Conservation (phyloP, 202 grass and related monocot species). For the Zoysia matrella region DNA sequence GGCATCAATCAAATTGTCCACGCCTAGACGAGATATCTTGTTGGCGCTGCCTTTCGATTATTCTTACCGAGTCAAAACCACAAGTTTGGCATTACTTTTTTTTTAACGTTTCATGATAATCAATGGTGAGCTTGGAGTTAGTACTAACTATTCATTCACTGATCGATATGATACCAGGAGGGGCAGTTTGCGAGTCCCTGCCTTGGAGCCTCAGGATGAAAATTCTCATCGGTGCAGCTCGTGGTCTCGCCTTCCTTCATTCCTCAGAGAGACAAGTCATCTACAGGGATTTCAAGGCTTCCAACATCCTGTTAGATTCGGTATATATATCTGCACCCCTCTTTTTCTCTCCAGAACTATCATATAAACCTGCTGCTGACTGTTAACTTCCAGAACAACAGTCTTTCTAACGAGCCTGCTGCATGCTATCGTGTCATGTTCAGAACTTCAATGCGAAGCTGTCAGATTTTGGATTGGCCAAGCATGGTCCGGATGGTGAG, state of each 20-base stretch:
- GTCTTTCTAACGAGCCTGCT: too few species aligned
- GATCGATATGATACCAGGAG: conserved; percentile 45
- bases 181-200: conserved; percentile 56
- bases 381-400: conserved; percentile 11
- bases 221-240: conserved; percentile 84
- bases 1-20: conserved; percentile 40
- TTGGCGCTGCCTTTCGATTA: conserved; percentile 43
- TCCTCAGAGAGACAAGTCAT: conserved; percentile 83
- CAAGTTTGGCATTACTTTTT: conserved; percentile 25
- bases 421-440: conserved; percentile 15
- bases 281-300: conserved; percentile 90
- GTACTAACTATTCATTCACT: neutral
- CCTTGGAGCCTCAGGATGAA: conserved; percentile 83
- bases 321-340: conserved; percentile 32
- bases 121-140: neutral
- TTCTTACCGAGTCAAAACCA: conserved; percentile 22
- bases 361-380: neutral
- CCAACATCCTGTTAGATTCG: conserved; percentile 82
- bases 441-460: conserved; percentile 83
- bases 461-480: conserved; percentile 87
- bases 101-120: neutral
- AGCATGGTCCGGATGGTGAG: conserved; percentile 73
- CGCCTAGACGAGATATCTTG: conserved; percentile 38
- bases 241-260: conserved; percentile 90
- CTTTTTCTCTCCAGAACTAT: neutral